Base-by-base conservation (phyloP, 2,329 filamentous ascomycete genomes). In the Calonectria hawksworthii region DNA sequence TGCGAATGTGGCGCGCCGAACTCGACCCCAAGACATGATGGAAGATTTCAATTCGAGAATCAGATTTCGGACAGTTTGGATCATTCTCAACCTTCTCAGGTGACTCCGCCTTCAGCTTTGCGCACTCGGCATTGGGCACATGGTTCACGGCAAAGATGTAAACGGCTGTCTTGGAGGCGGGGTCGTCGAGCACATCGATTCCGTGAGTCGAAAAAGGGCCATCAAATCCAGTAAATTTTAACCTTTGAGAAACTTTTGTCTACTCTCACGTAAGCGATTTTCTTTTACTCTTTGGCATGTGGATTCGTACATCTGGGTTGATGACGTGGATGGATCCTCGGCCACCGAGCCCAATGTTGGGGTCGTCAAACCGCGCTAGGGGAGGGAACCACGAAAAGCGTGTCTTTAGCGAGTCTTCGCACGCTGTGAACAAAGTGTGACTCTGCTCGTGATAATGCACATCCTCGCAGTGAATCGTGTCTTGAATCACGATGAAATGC, bases 141-240 rank as follows among this genome's bases (percentile, higher is more conserved):
- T 93, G 92, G 76, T 93, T 93, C 65, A 93, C 82, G 0, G 89
- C 91, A 69, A 90, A 91, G 59, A 93, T 89, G 76, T 91, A 93
- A 8, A 93, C 88, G 0, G 89, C 83, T 1, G 85, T 80, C 44
- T 61, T 61, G 3, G 78, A 78, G 2, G 86, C 78, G 0, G 86
- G 87, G 74, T 92, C 90, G 4, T 85, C 81, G n/a, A 91, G 86
- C 9, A 93, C 85, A 73, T 92, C 90, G 74, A 93, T 91, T 1
- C 92, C 92, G 75, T 93, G 92, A 0, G 91, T 91, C 8, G 89
- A 79, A 65, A 93, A 92, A 0, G 90, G 86, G 0, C 86, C 86
- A 2, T 87, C 73, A 75, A 92, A 93, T 68, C 88, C 87, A 9
- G 88, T 83, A 21, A 92, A 86, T 0, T 79, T 75, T 4, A 93